A percentile compares a stretch with the other conserved stretches of the same genome.
Evolutionary conservation across 148 eudicot genomes (phyloP).

Genomic region (Beta vulgaris): DNA sequence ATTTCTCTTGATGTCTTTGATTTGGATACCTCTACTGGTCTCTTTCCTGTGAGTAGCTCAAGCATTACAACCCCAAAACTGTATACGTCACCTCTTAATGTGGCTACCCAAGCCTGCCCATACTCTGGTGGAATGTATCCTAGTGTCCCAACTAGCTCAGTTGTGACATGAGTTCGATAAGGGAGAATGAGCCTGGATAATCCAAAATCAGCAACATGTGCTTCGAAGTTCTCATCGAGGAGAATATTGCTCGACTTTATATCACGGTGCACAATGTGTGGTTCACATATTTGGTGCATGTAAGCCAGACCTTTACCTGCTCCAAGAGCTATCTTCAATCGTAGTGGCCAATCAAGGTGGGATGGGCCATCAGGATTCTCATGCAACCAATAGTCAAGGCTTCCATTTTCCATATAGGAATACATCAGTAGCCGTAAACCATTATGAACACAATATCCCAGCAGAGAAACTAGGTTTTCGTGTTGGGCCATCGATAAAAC

Average conservation of each 20-base stretch:
- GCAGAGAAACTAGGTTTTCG: slow-evolving; percentile 70
- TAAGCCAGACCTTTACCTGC: slow-evolving; percentile 82
- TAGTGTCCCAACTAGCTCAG: slow-evolving; percentile 87
- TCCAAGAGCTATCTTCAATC: slow-evolving; percentile 68
- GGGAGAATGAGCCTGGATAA: slow-evolving; percentile 79
- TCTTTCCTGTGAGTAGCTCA: slow-evolving; percentile 76
- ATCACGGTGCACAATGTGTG: slow-evolving; percentile 93
- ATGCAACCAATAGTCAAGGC: slow-evolving; percentile 93
- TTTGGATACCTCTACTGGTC: slow-evolving; percentile 77
- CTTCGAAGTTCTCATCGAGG: slow-evolving; percentile 76
- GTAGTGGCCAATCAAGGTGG: slow-evolving; percentile 73
- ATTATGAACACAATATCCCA: slow-evolving; percentile 82
- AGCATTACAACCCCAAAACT: slow-evolving; percentile 92
- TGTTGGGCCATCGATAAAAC: slow-evolving; percentile 82
- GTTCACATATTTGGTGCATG: slow-evolving; percentile 87
- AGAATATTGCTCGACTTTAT: slow-evolving; percentile 92
- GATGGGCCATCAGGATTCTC: slow-evolving; percentile 71
- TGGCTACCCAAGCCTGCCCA: slow-evolving; percentile 85
- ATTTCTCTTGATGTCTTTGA: slow-evolving; percentile 67
- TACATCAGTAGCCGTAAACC: slow-evolving; percentile 71
- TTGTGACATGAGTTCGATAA: slow-evolving; percentile 79
- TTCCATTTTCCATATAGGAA: slow-evolving; percentile 91
- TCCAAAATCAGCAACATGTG: slow-evolving; percentile 92
- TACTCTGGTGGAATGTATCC: slow-evolving; percentile 98
- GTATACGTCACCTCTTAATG: slow-evolving; percentile 85